Conservation (phyloP, 1,284 basidiomycete species). For the Takashimella tepidaria region DNA sequence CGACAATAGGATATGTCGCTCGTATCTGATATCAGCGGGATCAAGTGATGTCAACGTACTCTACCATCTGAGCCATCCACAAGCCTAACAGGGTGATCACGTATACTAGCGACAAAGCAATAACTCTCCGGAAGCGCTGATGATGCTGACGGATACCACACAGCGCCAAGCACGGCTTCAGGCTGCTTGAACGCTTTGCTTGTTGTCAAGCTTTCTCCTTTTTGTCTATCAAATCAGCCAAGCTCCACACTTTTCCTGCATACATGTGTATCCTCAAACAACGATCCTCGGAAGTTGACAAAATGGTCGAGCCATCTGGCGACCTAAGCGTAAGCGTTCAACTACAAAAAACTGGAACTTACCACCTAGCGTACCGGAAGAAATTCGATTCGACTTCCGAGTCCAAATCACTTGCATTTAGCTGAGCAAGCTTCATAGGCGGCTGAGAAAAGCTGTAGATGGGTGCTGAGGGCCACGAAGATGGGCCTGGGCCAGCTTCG, state of each 20-base stretch:
- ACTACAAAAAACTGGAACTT: constrained; percentile 5
- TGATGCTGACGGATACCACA: constrained; percentile 76
- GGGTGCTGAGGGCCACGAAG: constrained; percentile 24
- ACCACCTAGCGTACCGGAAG: constrained; percentile 40
- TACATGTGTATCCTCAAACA: not conserved
- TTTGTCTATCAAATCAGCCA: not conserved
- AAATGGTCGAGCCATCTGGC: constrained; percentile 33
- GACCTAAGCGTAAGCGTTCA: constrained; percentile 30
- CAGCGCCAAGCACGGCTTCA: constrained; percentile 64
- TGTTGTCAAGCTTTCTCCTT: constrained; percentile 1
- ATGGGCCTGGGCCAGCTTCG: not conserved
- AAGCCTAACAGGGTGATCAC: constrained; percentile 74
- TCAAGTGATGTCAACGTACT: constrained; percentile 52
- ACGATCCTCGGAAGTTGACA: constrained; percentile 43
- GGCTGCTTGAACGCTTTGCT: constrained; percentile 52
- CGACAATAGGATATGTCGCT: constrained; percentile 85
- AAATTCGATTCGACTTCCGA: constrained; percentile 24
- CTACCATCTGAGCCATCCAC: constrained; percentile 70
- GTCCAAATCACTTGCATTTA: constrained; percentile 2
- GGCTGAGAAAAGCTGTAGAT: constrained; percentile 14
- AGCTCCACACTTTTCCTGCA: not conserved
- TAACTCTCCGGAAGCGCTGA: constrained; percentile 57
- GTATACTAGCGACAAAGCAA: constrained; percentile 73
- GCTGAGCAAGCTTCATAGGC: not conserved
- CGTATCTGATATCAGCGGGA: constrained; percentile 55